Evolutionary conservation across 2,329 filamentous ascomycete species (phyloP).

Genomic region (Penicillium rolfsii): DNA sequence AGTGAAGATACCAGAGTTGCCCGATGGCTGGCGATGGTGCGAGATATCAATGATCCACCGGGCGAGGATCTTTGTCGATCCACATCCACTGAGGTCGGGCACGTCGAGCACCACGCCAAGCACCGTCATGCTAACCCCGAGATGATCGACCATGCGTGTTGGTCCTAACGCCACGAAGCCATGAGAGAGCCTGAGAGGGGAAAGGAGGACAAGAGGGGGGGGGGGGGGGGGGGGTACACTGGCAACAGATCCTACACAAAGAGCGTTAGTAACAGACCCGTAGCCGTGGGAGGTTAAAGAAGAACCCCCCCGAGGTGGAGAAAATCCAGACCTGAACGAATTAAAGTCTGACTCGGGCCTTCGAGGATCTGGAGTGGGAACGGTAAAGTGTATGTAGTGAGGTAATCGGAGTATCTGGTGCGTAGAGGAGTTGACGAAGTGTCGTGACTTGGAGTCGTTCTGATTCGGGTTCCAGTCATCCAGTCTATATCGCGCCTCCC

Average conservation of each 20-base stretch:
- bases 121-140: conserved; percentile 22
- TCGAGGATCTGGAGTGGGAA: not conserved
- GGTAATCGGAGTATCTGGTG: not conserved
- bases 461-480: not conserved
- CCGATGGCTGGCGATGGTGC: conserved; percentile 15
- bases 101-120: conserved; percentile 21
- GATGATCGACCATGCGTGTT: conserved; percentile 26
- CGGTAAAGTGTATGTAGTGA: not conserved
- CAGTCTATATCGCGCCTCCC: conserved; percentile 15
- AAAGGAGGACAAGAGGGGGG: not conserved
- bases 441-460: not conserved
- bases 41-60: conserved; percentile 26
- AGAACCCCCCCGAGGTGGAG: conserved; percentile 8
- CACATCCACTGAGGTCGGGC: conserved; percentile 12
- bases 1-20: conserved; percentile 6
- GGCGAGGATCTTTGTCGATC: conserved; percentile 12
- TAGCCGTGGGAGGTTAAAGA: conserved; percentile 18
- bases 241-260: not conserved
- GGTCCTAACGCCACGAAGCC: conserved; percentile 9
- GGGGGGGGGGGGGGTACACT: not conserved
- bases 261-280: conserved; percentile 19
- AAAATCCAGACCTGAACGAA: conserved; percentile 4
- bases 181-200: not conserved
- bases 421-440: not conserved
- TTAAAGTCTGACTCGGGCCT: not conserved